Evolutionary conservation across 1,284 basidiomycete genomes (phyloP).

Genomic region (Marasmius oreades): DNA sequence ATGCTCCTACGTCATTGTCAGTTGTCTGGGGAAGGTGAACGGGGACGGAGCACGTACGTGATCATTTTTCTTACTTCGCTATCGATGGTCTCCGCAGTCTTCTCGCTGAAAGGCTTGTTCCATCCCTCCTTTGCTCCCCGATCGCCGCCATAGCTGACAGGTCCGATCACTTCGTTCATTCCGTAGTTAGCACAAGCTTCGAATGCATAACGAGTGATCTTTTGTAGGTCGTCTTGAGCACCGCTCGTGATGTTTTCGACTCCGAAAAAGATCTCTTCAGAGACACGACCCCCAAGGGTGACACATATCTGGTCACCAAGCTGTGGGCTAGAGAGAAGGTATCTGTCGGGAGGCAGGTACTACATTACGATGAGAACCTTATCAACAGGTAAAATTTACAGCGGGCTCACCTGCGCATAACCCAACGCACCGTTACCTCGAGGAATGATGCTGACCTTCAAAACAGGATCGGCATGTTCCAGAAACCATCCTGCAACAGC

Average conservation of each 20-base stretch:
- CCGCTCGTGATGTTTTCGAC: slow-evolving; percentile 93
- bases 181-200: slow-evolving; percentile 94
- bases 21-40: not conserved
- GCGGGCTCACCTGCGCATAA: slow-evolving; percentile 79
- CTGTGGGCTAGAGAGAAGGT: slow-evolving; percentile 93
- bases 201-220: slow-evolving; percentile 97
- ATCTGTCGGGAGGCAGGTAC: slow-evolving; percentile 95
- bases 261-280: slow-evolving; percentile 98
- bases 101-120: slow-evolving; percentile 98
- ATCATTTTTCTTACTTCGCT: slow-evolving; percentile 95
- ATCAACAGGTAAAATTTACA: not conserved
- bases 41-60: slow-evolving; percentile 40
- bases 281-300: slow-evolving; percentile 98
- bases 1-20: slow-evolving; percentile 50
- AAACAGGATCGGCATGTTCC: slow-evolving; percentile 93
- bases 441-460: slow-evolving; percentile 99
- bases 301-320: slow-evolving; percentile 96
- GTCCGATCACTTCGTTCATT: slow-evolving; percentile 94
- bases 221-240: slow-evolving; percentile 96
- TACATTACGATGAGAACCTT: slow-evolving; percentile 29
- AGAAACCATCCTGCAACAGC: slow-evolving; percentile 98
- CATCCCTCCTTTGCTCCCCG: slow-evolving; percentile 84
- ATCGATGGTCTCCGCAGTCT: slow-evolving; percentile 93
- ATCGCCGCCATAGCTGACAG: slow-evolving; percentile 90
- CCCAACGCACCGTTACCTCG: slow-evolving; percentile 94